phyloP scores from a whole-genome alignment of 2,329 filamentous ascomycete species.

The Penicillium occitanis region DNA sequence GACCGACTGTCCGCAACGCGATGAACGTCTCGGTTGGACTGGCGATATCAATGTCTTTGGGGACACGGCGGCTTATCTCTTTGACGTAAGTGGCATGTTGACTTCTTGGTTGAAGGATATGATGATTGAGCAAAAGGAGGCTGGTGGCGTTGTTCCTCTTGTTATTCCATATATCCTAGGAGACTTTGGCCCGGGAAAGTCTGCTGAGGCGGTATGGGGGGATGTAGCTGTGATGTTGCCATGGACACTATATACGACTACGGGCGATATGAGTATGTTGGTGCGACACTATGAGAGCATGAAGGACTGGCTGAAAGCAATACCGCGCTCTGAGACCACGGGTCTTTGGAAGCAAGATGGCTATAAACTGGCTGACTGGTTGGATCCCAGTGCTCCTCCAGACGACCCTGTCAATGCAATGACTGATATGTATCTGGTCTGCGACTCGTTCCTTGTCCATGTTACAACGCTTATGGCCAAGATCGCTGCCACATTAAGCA shows the following conservation, averaged over 20 bases:
- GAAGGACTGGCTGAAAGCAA: conserved; percentile 36
- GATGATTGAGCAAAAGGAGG: conserved; percentile 33
- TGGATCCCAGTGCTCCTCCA: conserved; percentile 38
- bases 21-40: conserved; percentile 57
- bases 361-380: conserved; percentile 40
- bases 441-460: conserved; percentile 37
- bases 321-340: conserved; percentile 28
- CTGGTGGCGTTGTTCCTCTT: conserved; percentile 28
- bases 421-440: conserved; percentile 33
- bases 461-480: conserved; percentile 32
- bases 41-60: conserved; percentile 53
- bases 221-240: conserved; percentile 38
- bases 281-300: conserved; percentile 38
- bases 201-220: conserved; percentile 34
- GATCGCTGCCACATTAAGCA: conserved; percentile 24
- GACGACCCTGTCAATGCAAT: conserved; percentile 32
- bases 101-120: conserved; percentile 53
- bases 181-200: conserved; percentile 22
- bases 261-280: conserved; percentile 40
- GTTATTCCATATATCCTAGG: conserved; percentile 28
- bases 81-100: conserved; percentile 54
- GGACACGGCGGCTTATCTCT: conserved; percentile 47
- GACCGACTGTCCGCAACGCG: conserved; percentile 59
- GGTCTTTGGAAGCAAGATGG: background rate
- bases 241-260: conserved; percentile 33